Percentiles rank a stretch among this genome's conserved stretches.
Conservation (phyloP, 192 early-diverging fungal species). For the Coemansia sp. region DNA sequence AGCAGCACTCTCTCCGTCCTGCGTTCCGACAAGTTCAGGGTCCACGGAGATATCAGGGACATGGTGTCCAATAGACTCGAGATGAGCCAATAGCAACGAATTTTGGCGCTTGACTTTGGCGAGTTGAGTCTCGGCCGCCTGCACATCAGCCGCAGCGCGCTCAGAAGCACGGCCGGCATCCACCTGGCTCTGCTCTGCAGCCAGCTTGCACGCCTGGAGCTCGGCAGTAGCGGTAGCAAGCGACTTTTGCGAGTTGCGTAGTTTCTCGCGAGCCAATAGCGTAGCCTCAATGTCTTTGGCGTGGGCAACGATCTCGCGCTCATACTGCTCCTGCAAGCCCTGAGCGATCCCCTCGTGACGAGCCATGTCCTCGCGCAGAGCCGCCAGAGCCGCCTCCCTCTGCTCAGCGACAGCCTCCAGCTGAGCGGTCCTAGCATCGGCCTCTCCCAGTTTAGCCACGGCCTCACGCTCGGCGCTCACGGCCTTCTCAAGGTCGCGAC, state of each 20-base stretch:
- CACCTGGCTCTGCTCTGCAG: slow-evolving; percentile 24
- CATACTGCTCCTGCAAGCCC: slow-evolving; percentile 68
- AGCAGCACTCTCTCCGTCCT: not conserved
- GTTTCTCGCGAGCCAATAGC: slow-evolving; percentile 50
- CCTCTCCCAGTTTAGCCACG: slow-evolving; percentile 42
- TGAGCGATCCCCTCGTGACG: slow-evolving; percentile 56
- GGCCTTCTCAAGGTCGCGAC: slow-evolving; percentile 28
- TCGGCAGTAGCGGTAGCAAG: slow-evolving; percentile 27
- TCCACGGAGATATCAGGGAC: slow-evolving; percentile 41
- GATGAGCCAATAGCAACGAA: slow-evolving; percentile 70
- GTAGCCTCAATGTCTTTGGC: slow-evolving; percentile 61
- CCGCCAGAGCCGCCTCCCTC: slow-evolving; percentile 27
- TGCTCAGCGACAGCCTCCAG: slow-evolving; percentile 26
- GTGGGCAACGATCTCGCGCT: slow-evolving; percentile 68
- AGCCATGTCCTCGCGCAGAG: slow-evolving; percentile 58
- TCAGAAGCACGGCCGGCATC: slow-evolving; percentile 30
- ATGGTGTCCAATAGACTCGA: slow-evolving; percentile 63
- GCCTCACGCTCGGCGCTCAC: slow-evolving; percentile 55
- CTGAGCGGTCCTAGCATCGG: slow-evolving; percentile 27
- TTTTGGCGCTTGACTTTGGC: slow-evolving; percentile 69
- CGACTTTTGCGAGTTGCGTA: slow-evolving; percentile 27
- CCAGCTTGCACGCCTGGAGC: slow-evolving; percentile 18
- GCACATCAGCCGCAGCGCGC: slow-evolving; percentile 22
- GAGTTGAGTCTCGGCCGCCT: slow-evolving; percentile 57
- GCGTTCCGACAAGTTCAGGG: slow-evolving; percentile 31